Evolutionary conservation across 352 stramenopile genomes (phyloP), one percentile per base, ranked within the genome.

Genomic region (Pythium oligandrum): DNA sequence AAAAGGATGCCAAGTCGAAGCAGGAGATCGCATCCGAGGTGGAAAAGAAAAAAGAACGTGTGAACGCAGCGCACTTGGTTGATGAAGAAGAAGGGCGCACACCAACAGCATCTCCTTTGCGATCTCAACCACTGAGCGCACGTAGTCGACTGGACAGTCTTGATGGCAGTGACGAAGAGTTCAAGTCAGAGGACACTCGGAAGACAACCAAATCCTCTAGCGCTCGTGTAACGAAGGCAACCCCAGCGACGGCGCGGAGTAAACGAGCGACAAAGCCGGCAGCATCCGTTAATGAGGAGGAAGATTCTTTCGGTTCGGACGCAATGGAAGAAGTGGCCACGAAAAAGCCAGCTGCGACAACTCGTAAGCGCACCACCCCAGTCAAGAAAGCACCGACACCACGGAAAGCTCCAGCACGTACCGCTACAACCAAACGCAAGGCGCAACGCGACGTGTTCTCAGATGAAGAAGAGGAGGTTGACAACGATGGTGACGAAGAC

Each of bases 401-500:
- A 44, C 51, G 57, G 44, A 70, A 69, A n/a, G 46, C 30, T 44
- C 59, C 58, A 39, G 53, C 53, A 53, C 62, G 69, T 1, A 61
- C 70, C 9, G 64, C 63, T 11, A 62, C 51, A 38, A 36, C 57
- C 11, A 81, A 70, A 33, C 64, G 48, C 6, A 70, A 59, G 34
- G 50, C 55, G 26, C 60, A 63, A 36, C 51, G 59, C 35, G 59
- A 59, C 2, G 57, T 77, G 36, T 52, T 72, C 17, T 88, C 73
- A 0, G 68, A 79, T 38, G 72, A 87, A 5, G 69, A 83, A 6
- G 56, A 71, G 40, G 50, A 71, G 8, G 54, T 50, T 30, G 76
- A 81, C 26, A 64, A 87, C 59, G 79, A 90, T 46, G 73, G 63
- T 12, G 75, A 88, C 42, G 79, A 87, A 30, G 73, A 88, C 42